Percentiles rank a stretch among this genome's conserved stretches.
These are phyloP conservation scores for Epicoccum nigrum DNA, from an alignment of 2,329 filamentous ascomycete genomes.

Conservation along the genomic window DNA sequence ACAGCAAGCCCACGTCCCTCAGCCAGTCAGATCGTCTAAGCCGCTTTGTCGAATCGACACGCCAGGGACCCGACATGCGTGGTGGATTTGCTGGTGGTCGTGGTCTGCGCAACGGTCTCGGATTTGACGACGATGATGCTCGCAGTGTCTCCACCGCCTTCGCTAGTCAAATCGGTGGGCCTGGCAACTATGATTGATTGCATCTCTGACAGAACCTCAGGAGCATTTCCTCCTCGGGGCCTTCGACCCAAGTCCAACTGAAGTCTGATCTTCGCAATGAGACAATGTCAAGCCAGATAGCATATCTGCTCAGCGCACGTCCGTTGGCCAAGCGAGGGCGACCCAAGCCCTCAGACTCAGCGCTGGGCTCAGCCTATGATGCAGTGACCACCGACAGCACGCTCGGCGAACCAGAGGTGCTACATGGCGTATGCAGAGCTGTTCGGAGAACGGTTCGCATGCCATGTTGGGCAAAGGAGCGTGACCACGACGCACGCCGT, in stretches of 20 bases:
- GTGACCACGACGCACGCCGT: neutral
- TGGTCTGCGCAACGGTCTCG: constrained; percentile 49
- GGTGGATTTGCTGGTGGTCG: constrained; percentile 51
- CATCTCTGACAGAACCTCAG: constrained; percentile 8
- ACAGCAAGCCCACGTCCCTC: constrained; percentile 73
- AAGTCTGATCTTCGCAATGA: neutral
- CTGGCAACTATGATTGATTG: constrained; percentile 63
- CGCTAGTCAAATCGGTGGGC: constrained; percentile 88
- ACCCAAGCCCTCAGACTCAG: constrained; percentile 1
- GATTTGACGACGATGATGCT: constrained; percentile 82
- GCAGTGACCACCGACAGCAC: constrained; percentile 7
- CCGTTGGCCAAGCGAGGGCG: neutral
- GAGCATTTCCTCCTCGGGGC: constrained; percentile 6
- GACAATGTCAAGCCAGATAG: constrained; percentile 2
- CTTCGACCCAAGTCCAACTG: constrained; percentile 3
- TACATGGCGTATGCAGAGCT: neutral
- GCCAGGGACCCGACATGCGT: constrained; percentile 60
- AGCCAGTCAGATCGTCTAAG: constrained; percentile 91
- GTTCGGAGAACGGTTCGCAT: neutral
- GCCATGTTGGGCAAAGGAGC: neutral
- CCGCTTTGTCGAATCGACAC: constrained; percentile 88
- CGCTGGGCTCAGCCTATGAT: constrained; percentile 7
- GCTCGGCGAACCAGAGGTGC: neutral
- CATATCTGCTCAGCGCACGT: neutral
- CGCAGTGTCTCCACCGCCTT: constrained; percentile 97